Percentiles rank a stretch among this genome's conserved stretches.
Evolutionary conservation across 805 yeast genomes (phyloP).

Genomic region (Wickerhamiella azymoides): DNA sequence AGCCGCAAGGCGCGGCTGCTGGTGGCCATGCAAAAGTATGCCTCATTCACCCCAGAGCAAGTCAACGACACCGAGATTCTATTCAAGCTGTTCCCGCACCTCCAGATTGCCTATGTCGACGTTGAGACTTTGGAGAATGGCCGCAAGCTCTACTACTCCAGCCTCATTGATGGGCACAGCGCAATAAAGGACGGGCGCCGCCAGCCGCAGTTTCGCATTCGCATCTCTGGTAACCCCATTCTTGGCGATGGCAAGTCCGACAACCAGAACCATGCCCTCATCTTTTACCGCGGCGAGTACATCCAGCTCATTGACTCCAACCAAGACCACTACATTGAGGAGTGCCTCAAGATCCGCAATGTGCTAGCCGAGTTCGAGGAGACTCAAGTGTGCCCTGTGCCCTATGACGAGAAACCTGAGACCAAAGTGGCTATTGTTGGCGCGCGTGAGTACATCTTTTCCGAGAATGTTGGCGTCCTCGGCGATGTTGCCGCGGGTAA

Average conservation of each 20-base stretch:
- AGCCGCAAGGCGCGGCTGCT: conserved; percentile 68
- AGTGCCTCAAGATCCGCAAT: conserved; percentile 64
- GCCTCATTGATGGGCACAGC: conserved; percentile 59
- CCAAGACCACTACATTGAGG: conserved; percentile 72
- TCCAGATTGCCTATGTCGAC: conserved; percentile 31
- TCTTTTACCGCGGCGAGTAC: conserved; percentile 69
- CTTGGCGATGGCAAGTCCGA: conserved; percentile 79
- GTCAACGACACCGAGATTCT: conserved; percentile 60
- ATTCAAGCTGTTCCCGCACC: conserved; percentile 70
- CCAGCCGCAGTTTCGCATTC: conserved; percentile 48
- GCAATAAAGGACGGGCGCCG: conserved; percentile 44
- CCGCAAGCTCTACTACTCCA: conserved; percentile 39
- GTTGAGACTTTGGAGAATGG: conserved; percentile 14
- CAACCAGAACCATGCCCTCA: conserved; percentile 64
- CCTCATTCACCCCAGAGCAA: conserved; percentile 59
- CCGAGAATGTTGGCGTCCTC: conserved; percentile 66
- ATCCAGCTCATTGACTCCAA: conserved; percentile 72
- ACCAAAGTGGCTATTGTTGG: conserved; percentile 60
- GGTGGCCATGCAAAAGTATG: conserved; percentile 77
- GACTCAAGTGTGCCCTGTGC: conserved; percentile 12
- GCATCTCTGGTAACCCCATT: conserved; percentile 66
- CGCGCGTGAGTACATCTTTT: conserved; percentile 70
- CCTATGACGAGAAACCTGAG: conserved; percentile 19
- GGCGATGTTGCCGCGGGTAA: conserved; percentile 85
- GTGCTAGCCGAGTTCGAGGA: conserved; percentile 69